Conservation (phyloP, 768 basidiomycete species). For the Agaricus subrufescens region DNA sequence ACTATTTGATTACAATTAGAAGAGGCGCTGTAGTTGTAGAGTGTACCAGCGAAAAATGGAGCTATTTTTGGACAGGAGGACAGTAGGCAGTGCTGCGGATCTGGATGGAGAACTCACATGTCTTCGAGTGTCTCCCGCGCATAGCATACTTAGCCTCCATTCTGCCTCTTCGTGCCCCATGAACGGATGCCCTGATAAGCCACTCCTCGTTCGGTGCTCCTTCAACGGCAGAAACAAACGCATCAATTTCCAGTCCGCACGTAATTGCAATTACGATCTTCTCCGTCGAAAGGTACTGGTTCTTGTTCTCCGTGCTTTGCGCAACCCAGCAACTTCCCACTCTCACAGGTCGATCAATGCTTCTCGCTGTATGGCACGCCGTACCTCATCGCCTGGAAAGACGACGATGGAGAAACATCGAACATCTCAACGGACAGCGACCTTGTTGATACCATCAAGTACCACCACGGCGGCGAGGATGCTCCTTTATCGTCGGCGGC, state of each 20-base stretch:
- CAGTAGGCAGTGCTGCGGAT: conserved; percentile 10
- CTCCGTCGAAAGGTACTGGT: conserved; percentile 64
- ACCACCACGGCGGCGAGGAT: conserved; percentile 81
- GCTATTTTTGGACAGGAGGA: neutral
- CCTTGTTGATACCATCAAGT: conserved; percentile 82
- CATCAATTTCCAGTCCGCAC: conserved; percentile 76
- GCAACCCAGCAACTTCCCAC: neutral
- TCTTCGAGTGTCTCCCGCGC: conserved; percentile 1
- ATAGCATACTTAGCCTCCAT: neutral
- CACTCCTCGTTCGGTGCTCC: conserved; percentile 78
- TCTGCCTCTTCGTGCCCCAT: conserved; percentile 13
- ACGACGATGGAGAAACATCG: conserved; percentile 81
- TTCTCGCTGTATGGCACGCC: conserved; percentile 69
- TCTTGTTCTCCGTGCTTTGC: neutral
- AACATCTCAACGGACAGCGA: conserved; percentile 68
- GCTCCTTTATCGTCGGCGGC: conserved; percentile 64
- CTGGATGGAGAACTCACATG: conserved; percentile 9
- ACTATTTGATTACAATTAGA: conserved; percentile 3
- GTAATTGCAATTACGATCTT: conserved; percentile 72
- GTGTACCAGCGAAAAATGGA: neutral
- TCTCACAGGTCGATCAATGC: conserved; percentile 72
- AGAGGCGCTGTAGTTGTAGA: too few species aligned
- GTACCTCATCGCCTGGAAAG: conserved; percentile 78
- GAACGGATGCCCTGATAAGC: conserved; percentile 61
- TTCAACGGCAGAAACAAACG: conserved; percentile 71